Base-by-base conservation (phyloP, 768 basidiomycete species). In the Gelatoporia subvermispora region DNA sequence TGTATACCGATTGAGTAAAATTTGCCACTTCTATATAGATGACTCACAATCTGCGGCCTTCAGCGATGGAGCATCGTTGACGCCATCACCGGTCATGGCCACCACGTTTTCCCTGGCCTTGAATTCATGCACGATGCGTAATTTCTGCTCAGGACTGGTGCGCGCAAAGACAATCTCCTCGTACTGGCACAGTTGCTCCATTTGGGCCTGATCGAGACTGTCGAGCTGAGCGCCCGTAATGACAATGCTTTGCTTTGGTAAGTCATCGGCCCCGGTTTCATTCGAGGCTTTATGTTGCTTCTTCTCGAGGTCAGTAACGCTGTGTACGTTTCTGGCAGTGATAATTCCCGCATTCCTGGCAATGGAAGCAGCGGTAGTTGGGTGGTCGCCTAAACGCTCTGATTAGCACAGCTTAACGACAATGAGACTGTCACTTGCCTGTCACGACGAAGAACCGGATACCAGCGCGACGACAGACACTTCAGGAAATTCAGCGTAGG, bases 81-180 rank as follows among this genome's bases (percentile, higher is more conserved):
- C 78, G 25, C 81, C 82, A 59, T 84, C 82, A 3, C 82, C 82
- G 2, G 82, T 84, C 51, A 82, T 79, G 3, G 77, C 80, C 4
- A 81, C 79, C 4, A 77, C 70, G 52, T 72, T 70, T 1, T 70
- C 73, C 3, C 72, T 63, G 13, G 58, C 60, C 57, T 82, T 77
- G 55, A 82, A 72, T 28, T 73, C 72, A 45, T 77, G 75, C 21
- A 85, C 82, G 54, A 84, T 83, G 44, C 75, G 72, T 2, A 82
- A 62, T 56, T 84, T 84, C 62, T 81, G 80, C 55, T 81, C 76
- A 0, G 81, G 81, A 1, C 73, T 76, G 0, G 79, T 81, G 5
- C 81, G 68, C 0, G 80, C 79, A 48, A 84, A 81, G 2, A 84
- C 79, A 41, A 82, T 63, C 47, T 75, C 72, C 40, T 71, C 68